Base-by-base conservation (phyloP, 352 stramenopile genomes). In the Globisporangium polare region DNA sequence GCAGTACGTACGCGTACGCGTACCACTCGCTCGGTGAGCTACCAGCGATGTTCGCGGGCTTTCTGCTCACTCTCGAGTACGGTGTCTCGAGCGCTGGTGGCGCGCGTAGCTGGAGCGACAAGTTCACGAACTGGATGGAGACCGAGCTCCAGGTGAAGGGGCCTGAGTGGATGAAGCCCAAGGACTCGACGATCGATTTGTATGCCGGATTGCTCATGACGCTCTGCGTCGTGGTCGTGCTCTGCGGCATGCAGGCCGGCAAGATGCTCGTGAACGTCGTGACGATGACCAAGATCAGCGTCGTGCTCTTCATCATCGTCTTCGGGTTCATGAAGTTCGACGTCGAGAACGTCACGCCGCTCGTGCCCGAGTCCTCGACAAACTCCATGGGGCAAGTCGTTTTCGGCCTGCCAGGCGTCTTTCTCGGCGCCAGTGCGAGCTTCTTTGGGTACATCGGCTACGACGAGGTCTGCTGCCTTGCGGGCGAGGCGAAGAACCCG, bases 381-480 rank as follows among this genome's bases (percentile, higher is more conserved):
- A 67, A 77, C 18, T 63, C 52, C 0, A 53, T 71, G 9, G 76
- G 82, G 0, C 59, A 72, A 5, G 45, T 80, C 10, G 73, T 73
- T 10, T 95, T 83, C 58, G 90, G 90, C 41, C 85, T 73, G 73
- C 74, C 74, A 0, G 90, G 90, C 0, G 78, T 99, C 7, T 71
- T 98, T 20, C 69, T 93, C 17, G 95, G 96, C 1, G 87, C 92
- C 0, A 96, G 91, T 31, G 90, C 90, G 33, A 97, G 88, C 42
- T 99, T 98, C 66, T 99, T 97, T 69, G 96, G 96, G 3, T 99
- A 97, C 69, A 88, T 99, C 58, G 97, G 97, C 15, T 99, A 97
- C 68, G 86, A 99, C 71, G 96, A 98, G 72, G 88, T 99, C 3
- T 98, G 92, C 69, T 98, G 94, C 56, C 66, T 98, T 15, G 91